These are phyloP conservation scores for Bruguiera hainesii DNA, from an alignment of 441 rosid species.

Conservation along the genomic window DNA sequence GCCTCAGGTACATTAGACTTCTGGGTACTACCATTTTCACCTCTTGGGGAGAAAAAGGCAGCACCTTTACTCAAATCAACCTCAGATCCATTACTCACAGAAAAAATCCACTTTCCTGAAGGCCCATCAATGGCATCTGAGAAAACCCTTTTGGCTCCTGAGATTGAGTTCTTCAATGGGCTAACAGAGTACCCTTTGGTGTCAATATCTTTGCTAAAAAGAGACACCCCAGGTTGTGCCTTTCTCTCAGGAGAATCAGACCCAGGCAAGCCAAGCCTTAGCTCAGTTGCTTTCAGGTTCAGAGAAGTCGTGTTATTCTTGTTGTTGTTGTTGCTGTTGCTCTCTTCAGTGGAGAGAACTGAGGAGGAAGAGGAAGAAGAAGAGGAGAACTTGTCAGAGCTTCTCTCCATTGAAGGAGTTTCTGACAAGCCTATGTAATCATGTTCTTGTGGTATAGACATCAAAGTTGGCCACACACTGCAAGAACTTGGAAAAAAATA, in stretches of 20 bases:
- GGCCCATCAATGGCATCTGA: conserved; percentile 50
- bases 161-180: conserved; percentile 38
- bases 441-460: conserved; percentile 54
- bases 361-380: conserved; percentile 36
- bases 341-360: conserved; percentile 25
- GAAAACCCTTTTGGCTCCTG: conserved; percentile 63
- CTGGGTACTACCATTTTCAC: conserved; percentile 29
- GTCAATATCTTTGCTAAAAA: conserved; percentile 52
- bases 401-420: conserved; percentile 43
- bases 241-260: conserved; percentile 47
- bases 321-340: conserved; percentile 7
- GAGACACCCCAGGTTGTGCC: conserved; percentile 30
- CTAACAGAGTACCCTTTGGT: conserved; percentile 27
- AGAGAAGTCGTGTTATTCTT: conserved; percentile 19
- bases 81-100: conserved; percentile 42
- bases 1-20: conserved; percentile 20
- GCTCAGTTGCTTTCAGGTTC: conserved; percentile 55
- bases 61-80: conserved; percentile 42
- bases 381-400: conserved; percentile 42
- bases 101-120: conserved; percentile 44
- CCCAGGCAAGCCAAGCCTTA: conserved; percentile 66
- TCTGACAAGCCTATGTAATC: conserved; percentile 67
- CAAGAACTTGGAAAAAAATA: background rate
- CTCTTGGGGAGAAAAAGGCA: conserved; percentile 41
- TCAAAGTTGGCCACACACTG: conserved; percentile 28